Percentiles rank a stretch among this genome's conserved stretches.
Evolutionary conservation across 371 early-diverging fungal species (phyloP).

Genomic region (Choanephora cucurbitarum): DNA sequence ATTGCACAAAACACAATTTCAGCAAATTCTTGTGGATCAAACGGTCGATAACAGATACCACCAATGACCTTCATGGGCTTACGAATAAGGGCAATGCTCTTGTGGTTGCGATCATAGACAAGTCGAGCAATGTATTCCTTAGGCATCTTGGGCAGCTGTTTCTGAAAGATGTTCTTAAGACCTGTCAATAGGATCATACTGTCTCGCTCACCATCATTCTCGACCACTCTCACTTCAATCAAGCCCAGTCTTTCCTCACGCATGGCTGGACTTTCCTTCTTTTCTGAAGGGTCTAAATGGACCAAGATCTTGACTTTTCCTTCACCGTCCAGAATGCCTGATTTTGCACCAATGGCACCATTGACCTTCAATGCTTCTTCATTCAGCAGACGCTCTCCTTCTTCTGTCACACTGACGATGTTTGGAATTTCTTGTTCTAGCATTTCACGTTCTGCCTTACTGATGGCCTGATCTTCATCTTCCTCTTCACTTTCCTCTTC

Average conservation of each 20-base stretch:
- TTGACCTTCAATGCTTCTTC: conserved; percentile 25
- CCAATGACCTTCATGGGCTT: conserved; percentile 87
- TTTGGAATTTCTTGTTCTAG: conserved; percentile 13
- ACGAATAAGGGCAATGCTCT: conserved; percentile 72
- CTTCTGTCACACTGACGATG: conserved; percentile 22
- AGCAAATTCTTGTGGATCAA: conserved; percentile 89
- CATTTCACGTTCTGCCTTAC: conserved; percentile 29
- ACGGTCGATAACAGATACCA: conserved; percentile 97
- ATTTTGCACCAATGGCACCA: conserved; percentile 25
- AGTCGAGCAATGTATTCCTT: conserved; percentile 98
- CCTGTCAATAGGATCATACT: conserved; percentile 91
- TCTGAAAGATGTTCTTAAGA: conserved; percentile 96
- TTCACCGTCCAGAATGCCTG: conserved; percentile 15
- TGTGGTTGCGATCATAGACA: conserved; percentile 97
- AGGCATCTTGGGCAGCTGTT: conserved; percentile 99
- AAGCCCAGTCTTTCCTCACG: conserved; percentile 70
- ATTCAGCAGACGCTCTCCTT: conserved; percentile 31
- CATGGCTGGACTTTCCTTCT: conserved; percentile 66
- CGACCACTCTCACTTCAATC: conserved; percentile 79
- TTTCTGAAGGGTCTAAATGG: conserved; percentile 28
- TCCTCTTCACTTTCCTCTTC: neutral
- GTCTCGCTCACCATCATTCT: conserved; percentile 77
- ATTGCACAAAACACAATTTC: conserved; percentile 99
- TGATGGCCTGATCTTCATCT: conserved; percentile 27
- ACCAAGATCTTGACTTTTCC: conserved; percentile 22